These are phyloP conservation scores for Vanrija pseudolonga DNA, from an alignment of 1,284 basidiomycete genomes.

Conservation along the genomic window DNA sequence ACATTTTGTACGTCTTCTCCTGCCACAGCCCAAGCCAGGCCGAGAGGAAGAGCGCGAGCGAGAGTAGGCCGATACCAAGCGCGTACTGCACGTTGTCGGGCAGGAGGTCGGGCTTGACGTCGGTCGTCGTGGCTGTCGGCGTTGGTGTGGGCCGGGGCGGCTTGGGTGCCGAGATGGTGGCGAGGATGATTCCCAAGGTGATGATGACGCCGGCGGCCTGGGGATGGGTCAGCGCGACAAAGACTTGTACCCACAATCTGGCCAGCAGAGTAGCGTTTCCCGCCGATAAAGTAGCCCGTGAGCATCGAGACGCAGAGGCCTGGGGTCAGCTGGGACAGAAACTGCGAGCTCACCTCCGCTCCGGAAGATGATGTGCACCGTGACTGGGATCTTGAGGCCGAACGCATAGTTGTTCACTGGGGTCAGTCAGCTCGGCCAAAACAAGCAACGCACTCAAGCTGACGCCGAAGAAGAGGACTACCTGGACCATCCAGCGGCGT, in stretches of 20 bases:
- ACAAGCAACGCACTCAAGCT: conserved; percentile 52
- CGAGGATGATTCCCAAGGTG: conserved; percentile 74
- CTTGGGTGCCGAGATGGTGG: conserved; percentile 68
- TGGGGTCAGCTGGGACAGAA: conserved; percentile 6
- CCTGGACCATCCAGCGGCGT: conserved; percentile 71
- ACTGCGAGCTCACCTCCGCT: conserved; percentile 71
- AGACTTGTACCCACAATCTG: conserved; percentile 59
- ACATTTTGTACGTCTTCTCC: conserved; percentile 70
- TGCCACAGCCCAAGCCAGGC: conserved; percentile 82
- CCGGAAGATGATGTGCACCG: conserved; percentile 91
- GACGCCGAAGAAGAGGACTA: conserved; percentile 72
- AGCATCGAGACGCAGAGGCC: conserved; percentile 50
- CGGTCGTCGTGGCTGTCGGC: neutral
- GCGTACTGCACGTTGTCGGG: conserved; percentile 55
- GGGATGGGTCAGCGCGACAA: neutral
- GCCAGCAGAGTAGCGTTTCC: conserved; percentile 61
- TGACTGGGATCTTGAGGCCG: conserved; percentile 75
- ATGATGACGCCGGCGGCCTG: conserved; percentile 67
- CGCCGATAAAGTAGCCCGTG: conserved; percentile 41
- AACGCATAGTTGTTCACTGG: conserved; percentile 87
- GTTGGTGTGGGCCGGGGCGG: neutral
- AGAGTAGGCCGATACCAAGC: conserved; percentile 69
- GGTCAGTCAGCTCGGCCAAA: conserved; percentile 5
- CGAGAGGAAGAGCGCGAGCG: conserved; percentile 71
- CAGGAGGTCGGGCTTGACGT: conserved; percentile 15